Evolutionary conservation across 2,329 filamentous ascomycete species (phyloP).

Genomic region (Cryphonectria radicalis): DNA sequence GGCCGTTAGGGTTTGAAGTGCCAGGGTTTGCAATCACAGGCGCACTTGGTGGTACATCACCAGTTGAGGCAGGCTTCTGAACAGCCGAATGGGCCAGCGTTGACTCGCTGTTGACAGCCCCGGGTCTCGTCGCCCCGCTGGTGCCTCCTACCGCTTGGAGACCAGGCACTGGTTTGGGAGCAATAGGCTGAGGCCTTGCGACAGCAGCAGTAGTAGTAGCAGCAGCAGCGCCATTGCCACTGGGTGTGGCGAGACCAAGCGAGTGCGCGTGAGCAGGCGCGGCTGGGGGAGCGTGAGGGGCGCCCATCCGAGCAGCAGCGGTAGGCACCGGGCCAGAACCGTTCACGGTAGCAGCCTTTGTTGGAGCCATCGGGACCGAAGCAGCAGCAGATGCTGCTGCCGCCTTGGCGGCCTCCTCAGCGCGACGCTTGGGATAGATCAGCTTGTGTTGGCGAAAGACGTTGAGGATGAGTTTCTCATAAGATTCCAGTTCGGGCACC

Average conservation of each 20-base stretch:
- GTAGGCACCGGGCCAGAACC: neutral
- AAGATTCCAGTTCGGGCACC: slow-evolving; percentile 49
- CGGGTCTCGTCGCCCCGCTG: neutral
- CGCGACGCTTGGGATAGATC: slow-evolving; percentile 24
- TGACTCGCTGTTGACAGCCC: neutral
- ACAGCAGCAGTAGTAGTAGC: no score
- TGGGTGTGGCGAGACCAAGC: neutral
- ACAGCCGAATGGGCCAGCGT: neutral
- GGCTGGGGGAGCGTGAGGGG: neutral
- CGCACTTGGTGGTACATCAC: neutral
- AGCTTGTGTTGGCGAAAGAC: slow-evolving; percentile 43
- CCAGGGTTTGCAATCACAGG: neutral
- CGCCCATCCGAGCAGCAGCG: neutral
- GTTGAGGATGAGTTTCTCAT: slow-evolving; percentile 52
- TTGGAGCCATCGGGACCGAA: slow-evolving; percentile 23
- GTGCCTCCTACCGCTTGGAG: neutral
- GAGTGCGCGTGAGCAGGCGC: slow-evolving; percentile 1
- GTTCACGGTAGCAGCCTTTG: slow-evolving; percentile 2
- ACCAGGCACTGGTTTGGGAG: neutral
- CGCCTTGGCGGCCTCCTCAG: slow-evolving; percentile 18
- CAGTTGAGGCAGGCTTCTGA: neutral
- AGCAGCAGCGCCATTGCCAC: neutral
- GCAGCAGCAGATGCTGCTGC: neutral
- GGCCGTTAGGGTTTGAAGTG: neutral
- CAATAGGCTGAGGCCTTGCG: neutral